A percentile compares a stretch with the other conserved stretches of the same genome.
phyloP scores from a whole-genome alignment of 176 grass and related monocot species.

The Carex cristatella region DNA sequence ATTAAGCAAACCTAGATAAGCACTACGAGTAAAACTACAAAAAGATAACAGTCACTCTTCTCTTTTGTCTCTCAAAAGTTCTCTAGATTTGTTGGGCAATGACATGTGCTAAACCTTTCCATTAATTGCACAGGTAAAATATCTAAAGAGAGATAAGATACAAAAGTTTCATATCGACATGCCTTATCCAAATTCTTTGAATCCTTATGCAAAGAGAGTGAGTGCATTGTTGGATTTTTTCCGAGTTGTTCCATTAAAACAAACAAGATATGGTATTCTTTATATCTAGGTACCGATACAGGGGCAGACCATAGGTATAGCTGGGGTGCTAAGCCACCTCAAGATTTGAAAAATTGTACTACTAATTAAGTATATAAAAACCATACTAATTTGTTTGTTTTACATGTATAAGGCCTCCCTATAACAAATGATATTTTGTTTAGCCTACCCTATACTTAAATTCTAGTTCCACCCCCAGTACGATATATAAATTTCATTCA shows the following conservation, averaged over 20 bases:
- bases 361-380: too few relatives aligned
- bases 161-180: background rate
- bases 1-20: conserved; percentile 1
- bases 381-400: too few relatives aligned
- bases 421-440: too few relatives aligned
- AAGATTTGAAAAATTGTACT: too few relatives aligned
- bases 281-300: background rate
- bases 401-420: too few relatives aligned
- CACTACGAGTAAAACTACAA: background rate
- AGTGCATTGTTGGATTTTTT: background rate
- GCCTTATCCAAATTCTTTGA: conserved; percentile 13
- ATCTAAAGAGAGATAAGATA: conserved; percentile 12
- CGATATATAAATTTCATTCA: background rate
- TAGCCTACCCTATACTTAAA: too few relatives aligned
- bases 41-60: conserved; percentile 2
- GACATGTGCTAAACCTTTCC: conserved; percentile 9
- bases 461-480: too few relatives aligned
- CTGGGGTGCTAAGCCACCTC: too few relatives aligned
- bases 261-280: background rate
- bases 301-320: too few relatives aligned
- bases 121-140: background rate
- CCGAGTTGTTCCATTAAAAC: background rate
- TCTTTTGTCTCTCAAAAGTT: conserved; percentile 5
- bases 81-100: background rate
- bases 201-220: background rate